These are phyloP conservation scores for Entomortierella lignicola DNA, from an alignment of 192 early-diverging fungal genomes.

Conservation along the genomic window DNA sequence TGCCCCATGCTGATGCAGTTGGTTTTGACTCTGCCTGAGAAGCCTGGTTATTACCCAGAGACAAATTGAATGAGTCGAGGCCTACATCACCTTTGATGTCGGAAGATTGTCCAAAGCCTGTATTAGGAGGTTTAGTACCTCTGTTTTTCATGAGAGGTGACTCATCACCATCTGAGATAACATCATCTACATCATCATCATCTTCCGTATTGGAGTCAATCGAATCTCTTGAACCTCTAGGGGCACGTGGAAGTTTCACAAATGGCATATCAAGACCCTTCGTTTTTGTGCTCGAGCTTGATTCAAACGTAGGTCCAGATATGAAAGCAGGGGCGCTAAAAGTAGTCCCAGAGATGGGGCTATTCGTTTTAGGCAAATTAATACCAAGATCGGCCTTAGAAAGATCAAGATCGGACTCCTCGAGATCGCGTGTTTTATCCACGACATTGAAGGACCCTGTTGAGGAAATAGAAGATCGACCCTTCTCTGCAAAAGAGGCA, in stretches of 20 bases:
- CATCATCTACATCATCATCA: conserved; percentile 29
- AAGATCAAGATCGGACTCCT: conserved; percentile 28
- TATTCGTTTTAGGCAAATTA: background rate
- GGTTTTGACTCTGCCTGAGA: conserved; percentile 15
- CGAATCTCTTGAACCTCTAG: conserved; percentile 33
- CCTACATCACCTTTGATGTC: conserved; percentile 1
- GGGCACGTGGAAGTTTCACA: conserved; percentile 32
- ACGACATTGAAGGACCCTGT: conserved; percentile 26
- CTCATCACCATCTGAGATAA: conserved; percentile 4
- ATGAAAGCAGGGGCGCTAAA: conserved; percentile 8
- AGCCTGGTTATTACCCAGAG: conserved; percentile 20
- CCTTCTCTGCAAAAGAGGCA: background rate
- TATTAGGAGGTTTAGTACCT: background rate
- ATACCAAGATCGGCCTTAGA: conserved; percentile 6
- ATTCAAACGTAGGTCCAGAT: conserved; percentile 13
- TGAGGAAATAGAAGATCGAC: background rate
- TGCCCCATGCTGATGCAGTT: conserved; percentile 26
- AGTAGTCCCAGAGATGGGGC: background rate
- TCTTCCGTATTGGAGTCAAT: conserved; percentile 47
- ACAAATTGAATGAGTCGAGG: conserved; percentile 41
- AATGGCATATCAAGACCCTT: conserved; percentile 36
- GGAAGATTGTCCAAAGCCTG: conserved; percentile 12
- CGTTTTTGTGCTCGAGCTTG: background rate
- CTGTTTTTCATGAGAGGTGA: conserved; percentile 11
- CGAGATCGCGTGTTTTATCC: conserved; percentile 12